These are phyloP conservation scores for Plasmodium fragile DNA, from an alignment of 169 alveolate genomes.

Conservation along the genomic window DNA sequence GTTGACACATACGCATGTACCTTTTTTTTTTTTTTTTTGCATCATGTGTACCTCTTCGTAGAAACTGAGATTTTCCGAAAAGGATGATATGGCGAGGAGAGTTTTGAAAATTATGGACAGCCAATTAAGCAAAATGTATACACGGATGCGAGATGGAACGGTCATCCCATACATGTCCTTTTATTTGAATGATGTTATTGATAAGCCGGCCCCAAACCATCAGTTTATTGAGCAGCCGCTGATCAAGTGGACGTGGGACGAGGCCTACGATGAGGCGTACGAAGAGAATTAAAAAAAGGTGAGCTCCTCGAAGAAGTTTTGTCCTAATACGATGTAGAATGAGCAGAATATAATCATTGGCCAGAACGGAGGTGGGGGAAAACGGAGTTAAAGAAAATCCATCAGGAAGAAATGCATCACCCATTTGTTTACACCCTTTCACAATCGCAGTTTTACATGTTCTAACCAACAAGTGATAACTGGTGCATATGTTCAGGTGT, in stretches of 20 bases:
- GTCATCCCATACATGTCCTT: constrained; percentile 91
- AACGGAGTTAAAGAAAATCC: neutral
- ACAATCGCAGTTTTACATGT: neutral
- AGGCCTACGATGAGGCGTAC: constrained; percentile 93
- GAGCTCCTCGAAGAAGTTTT: neutral
- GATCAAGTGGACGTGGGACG: constrained; percentile 95
- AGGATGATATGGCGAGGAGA: constrained; percentile 92
- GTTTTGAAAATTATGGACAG: constrained; percentile 93
- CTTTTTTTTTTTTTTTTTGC: neutral
- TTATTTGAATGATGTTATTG: constrained; percentile 88
- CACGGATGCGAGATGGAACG: constrained; percentile 93
- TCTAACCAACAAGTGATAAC: neutral
- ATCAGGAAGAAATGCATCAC: neutral
- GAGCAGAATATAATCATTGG: neutral
- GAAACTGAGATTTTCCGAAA: constrained; percentile 88
- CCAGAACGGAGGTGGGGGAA: neutral
- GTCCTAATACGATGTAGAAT: neutral
- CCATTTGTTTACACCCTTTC: neutral
- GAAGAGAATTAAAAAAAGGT: constrained; percentile 79
- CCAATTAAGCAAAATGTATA: constrained; percentile 92
- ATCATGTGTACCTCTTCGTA: neutral
- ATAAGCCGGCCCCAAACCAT: constrained; percentile 90
- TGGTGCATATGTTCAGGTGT: neutral
- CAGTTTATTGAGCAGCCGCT: constrained; percentile 91
- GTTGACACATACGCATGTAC: neutral